Conservation (phyloP, 2,329 filamentous ascomycete genomes). For the Calonectria crousiana region DNA sequence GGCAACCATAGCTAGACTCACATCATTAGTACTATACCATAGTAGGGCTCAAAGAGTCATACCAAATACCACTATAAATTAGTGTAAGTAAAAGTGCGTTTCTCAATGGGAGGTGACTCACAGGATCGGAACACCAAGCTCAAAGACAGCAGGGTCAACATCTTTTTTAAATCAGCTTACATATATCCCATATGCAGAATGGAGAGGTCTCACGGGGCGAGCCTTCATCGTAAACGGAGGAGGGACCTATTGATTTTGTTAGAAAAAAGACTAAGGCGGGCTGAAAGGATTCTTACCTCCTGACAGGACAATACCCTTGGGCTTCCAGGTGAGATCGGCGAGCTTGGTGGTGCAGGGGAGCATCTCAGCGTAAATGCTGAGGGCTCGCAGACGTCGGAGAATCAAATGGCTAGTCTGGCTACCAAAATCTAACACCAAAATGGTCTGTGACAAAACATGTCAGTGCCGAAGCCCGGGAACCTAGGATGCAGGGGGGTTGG, state of each 20-base stretch:
- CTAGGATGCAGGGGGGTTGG: too few relatives aligned
- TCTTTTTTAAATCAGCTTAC: not conserved
- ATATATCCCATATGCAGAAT: too few relatives aligned
- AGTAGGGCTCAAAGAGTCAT: too few relatives aligned
- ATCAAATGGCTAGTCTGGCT: conserved; percentile 80
- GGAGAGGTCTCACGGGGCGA: conserved; percentile 59
- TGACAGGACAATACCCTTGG: conserved; percentile 80
- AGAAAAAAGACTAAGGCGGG: too few relatives aligned
- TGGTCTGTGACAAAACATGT: conserved; percentile 59
- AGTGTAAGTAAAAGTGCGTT: not conserved
- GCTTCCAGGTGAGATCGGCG: conserved; percentile 51
- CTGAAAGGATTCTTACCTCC: conserved; percentile 37
- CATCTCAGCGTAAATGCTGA: conserved; percentile 80
- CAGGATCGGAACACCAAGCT: conserved; percentile 45
- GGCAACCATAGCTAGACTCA: too few relatives aligned
- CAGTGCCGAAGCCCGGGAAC: not conserved
- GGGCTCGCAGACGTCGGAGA: conserved; percentile 77
- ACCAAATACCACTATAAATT: not conserved
- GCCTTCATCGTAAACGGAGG: conserved; percentile 83
- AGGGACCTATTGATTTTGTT: conserved; percentile 52
- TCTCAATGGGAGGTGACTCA: not conserved
- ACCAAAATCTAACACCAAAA: conserved; percentile 78
- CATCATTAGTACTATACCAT: too few relatives aligned
- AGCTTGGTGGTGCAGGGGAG: conserved; percentile 46
- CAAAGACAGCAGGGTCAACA: conserved; percentile 60